Evolutionary conservation across 805 yeast species (phyloP), one percentile per base, ranked within the genome.

Genomic region (Ogataea populi-albae): DNA sequence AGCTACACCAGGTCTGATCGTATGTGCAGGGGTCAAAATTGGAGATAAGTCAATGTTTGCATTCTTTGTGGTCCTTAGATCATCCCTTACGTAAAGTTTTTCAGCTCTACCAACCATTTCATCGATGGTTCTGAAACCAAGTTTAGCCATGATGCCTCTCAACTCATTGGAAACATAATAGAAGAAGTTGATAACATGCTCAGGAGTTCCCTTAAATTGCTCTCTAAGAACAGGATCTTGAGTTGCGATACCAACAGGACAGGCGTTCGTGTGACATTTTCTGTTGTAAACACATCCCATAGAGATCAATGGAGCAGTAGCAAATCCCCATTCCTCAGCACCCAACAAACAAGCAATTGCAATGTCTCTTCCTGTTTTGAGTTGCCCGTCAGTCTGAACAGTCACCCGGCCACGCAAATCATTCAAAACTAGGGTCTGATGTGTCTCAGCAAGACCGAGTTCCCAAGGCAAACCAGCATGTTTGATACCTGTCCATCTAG

Each of bases 381-480:
- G 67, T 70, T 91, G 98, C 62, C 98, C 98, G 62, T 91, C 98
- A n/a, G 98, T 88, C 69, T 91, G 98, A 41, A 91, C 88, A 41
- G 85, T 75, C 43, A 91, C 96, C 56, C 96, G 78, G 31, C 97
- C 96, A 73, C 98, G 80, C 64, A 91, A 75, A 60, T 93, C 98
- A 63, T 91, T 91, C 62, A 91, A 73, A 4, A 91, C 98, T 55
- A 91, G 72, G 18, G 98, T 93, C 71, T 91, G 98, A 60, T 91
- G 98, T 15, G 98, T 84, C 69, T 91, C 98, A 40, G 98, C 98
- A 46, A 91, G 75, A 59, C 98, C 98, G 52, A 91, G 75, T 65
- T 91, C 98, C 98, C 98, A 91, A 32, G 98, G 98, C 49, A 91
- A 74, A 65, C 98, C 98, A 40, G 98, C 96, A 60, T 89, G 81